Percentiles rank a stretch among this genome's conserved stretches.
These are phyloP conservation scores for Russula foetens DNA, from an alignment of 768 basidiomycete genomes.

Conservation along the genomic window DNA sequence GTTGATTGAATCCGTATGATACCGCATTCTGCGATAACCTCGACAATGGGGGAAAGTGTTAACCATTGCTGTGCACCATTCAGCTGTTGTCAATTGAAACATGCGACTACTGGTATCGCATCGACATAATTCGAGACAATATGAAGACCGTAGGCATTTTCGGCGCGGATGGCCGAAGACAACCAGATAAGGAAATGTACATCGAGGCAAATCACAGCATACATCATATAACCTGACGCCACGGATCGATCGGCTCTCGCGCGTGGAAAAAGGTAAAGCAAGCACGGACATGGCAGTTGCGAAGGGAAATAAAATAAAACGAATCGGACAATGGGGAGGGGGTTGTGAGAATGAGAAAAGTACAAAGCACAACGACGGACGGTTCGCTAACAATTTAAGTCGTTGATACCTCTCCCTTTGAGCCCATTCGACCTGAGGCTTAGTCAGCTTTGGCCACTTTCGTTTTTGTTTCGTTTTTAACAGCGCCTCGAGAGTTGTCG, in stretches of 20 bases:
- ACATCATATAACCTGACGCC: conserved; percentile 13
- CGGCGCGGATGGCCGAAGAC: conserved; percentile 17
- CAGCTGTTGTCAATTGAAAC: too few species aligned
- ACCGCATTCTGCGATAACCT: too few species aligned
- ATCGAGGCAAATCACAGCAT: conserved; percentile 22
- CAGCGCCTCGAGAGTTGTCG: too few species aligned
- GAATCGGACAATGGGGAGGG: neutral
- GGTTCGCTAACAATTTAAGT: too few species aligned
- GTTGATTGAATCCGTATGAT: too few species aligned
- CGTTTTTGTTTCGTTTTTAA: neutral
- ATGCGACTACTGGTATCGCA: too few species aligned
- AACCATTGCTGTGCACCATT: too few species aligned
- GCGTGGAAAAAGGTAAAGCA: neutral
- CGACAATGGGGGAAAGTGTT: too few species aligned
- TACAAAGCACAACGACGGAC: neutral
- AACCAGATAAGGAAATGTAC: conserved; percentile 21
- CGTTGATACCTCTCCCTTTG: too few species aligned
- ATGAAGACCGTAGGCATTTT: too few species aligned
- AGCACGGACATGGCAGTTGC: neutral
- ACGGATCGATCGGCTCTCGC: conserved; percentile 4
- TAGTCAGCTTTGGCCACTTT: neutral
- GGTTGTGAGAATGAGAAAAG: neutral
- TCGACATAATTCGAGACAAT: too few species aligned
- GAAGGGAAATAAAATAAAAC: neutral
- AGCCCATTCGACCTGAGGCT: neutral